A percentile compares a stretch with the other conserved stretches of the same genome.
Evolutionary conservation across 2,329 filamentous ascomycete genomes (phyloP).

Genomic region (Phialophora verrucosa): DNA sequence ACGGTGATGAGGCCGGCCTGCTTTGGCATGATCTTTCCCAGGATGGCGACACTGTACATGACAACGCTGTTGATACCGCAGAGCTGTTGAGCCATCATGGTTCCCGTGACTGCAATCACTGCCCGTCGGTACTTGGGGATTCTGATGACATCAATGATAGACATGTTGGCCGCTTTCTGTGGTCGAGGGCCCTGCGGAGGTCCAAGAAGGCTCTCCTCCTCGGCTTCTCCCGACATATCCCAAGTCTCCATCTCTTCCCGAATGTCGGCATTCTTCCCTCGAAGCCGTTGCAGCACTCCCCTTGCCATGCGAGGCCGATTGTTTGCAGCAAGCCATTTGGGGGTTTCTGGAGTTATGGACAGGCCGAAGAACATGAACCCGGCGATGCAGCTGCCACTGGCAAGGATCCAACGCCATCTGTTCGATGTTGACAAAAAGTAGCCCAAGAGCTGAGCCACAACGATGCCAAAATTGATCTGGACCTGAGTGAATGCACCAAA

Average conservation of each 20-base stretch:
- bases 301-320: constrained; percentile 67
- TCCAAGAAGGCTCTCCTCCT: constrained; percentile 45
- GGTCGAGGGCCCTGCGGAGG: constrained; percentile 47
- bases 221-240: constrained; percentile 48
- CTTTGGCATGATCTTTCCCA: constrained; percentile 78
- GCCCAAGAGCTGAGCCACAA: constrained; percentile 80
- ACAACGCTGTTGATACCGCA: constrained; percentile 96
- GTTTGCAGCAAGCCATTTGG: constrained; percentile 78
- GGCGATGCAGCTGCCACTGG: constrained; percentile 71
- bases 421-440: constrained; percentile 82
- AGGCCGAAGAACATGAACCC: constrained; percentile 71
- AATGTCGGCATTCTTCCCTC: constrained; percentile 73
- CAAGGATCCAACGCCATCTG: constrained; percentile 84
- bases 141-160: constrained; percentile 66
- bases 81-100: constrained; percentile 92
- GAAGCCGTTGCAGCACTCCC: constrained; percentile 73
- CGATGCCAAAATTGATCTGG: constrained; percentile 88
- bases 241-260: constrained; percentile 72
- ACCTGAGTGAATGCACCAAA: constrained; percentile 89
- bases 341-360: constrained; percentile 78
- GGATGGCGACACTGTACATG: constrained; percentile 94
- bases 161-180: constrained; percentile 66
- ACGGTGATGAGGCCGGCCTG: constrained; percentile 85
- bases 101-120: constrained; percentile 78
- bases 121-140: constrained; percentile 72